These are phyloP conservation scores for Pyrenophora teres DNA, from an alignment of 2,329 filamentous ascomycete genomes.

Conservation along the genomic window DNA sequence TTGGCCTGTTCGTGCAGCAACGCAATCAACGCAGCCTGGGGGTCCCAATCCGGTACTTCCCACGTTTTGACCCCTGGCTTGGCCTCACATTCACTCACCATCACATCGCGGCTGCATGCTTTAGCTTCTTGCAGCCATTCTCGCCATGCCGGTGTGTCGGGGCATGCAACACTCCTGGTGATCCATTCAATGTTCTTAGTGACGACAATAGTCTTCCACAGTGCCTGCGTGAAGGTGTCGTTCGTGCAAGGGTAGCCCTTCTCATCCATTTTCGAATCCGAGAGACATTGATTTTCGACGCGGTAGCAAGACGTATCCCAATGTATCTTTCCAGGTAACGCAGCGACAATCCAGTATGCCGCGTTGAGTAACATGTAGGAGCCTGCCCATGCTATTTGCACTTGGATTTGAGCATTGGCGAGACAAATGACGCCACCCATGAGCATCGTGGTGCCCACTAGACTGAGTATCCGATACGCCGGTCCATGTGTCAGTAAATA, in stretches of 20 bases:
- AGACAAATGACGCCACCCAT: slow-evolving; percentile 59
- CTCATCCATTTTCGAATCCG: slow-evolving; percentile 39
- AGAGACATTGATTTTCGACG: slow-evolving; percentile 46
- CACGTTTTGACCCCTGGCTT: slow-evolving; percentile 28
- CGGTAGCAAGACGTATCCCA: slow-evolving; percentile 55
- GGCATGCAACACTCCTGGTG: slow-evolving; percentile 46
- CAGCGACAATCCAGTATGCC: slow-evolving; percentile 58
- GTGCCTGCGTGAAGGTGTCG: slow-evolving; percentile 52
- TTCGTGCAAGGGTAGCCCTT: slow-evolving; percentile 43
- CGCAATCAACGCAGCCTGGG: slow-evolving; percentile 29
- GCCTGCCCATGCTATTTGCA: slow-evolving; percentile 56
- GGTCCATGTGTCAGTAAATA: slow-evolving; percentile 51
- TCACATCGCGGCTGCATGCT: slow-evolving; percentile 24
- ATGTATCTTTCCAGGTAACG: slow-evolving; percentile 52
- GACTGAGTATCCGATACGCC: slow-evolving; percentile 54
- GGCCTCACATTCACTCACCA: slow-evolving; percentile 12
- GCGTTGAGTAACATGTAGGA: slow-evolving; percentile 57
- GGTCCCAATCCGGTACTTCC: slow-evolving; percentile 44
- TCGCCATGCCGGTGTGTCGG: slow-evolving; percentile 49
- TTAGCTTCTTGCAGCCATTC: slow-evolving; percentile 49
- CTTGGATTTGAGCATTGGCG: slow-evolving; percentile 54
- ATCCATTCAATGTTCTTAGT: slow-evolving; percentile 53
- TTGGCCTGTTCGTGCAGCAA: slow-evolving; percentile 28
- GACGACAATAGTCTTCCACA: slow-evolving; percentile 56
- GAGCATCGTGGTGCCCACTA: slow-evolving; percentile 57